Base-by-base conservation (phyloP, 2,329 filamentous ascomycete species). In the Paecilomyces variotii region DNA sequence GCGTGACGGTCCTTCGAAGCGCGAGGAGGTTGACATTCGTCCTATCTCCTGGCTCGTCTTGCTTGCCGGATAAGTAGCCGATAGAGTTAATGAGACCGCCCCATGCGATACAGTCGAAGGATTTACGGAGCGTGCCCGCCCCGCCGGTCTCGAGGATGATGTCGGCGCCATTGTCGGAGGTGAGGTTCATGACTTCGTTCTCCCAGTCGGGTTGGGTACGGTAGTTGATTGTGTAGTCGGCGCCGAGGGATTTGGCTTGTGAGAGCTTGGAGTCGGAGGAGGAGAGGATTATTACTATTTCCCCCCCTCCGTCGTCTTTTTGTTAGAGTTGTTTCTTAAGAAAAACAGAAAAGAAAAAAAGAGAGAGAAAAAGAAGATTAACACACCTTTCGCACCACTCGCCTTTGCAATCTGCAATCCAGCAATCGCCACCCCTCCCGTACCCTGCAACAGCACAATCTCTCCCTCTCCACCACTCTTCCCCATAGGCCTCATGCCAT, bases 21-120 rank as follows among this genome's bases (percentile, higher is more conserved):
- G 79, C 77, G 19, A 83, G 72, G 28, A 88, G 72, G 64, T 87
- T 88, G 12, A 85, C 80, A 62, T 87, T 86, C 6, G 81, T 74
- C 52, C 82, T 69, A 68, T 84, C 82, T 0, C 77, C 80, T 3
- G 74, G 70, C 0, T 76, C 77, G 63, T 87, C 84, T 60, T 83
- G 74, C 69, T 87, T 84, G 35, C 77, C 78, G 0, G 74, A 76
- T 0, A 80, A 63, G 56, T 82, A 79, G 0, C 80, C 80, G 52
- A 82, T 76, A 10, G 78, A 66, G 53, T 74, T 70, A 49, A 83
- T 75, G 27, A 77, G 62, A 0, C 81, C 82, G 1, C 79, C 80
- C 32, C 69, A 72, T 0, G 75, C 72, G 2, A 79, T 71, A 19
- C 74, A 74, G 9, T 76, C 70, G 34, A 83, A 68, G 56, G 77